Base-by-base conservation (phyloP, 768 basidiomycete genomes). In the Fibroporia radiculosa region DNA sequence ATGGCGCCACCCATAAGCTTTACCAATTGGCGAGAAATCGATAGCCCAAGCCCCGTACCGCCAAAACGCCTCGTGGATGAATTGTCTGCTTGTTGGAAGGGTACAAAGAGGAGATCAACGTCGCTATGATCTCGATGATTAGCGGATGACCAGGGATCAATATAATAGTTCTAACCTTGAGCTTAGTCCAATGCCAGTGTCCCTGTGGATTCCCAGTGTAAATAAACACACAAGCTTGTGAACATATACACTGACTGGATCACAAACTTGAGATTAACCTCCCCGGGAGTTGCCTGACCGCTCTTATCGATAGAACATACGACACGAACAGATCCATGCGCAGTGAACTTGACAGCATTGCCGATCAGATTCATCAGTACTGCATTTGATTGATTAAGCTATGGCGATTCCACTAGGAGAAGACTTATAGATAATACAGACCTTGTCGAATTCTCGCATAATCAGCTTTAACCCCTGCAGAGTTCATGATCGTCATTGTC, bases 21-120 rank as follows among this genome's bases (percentile, higher is more conserved):
- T 36, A 84, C 82, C 26, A 87, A 65, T 51, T 84, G 80, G 12
- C 81, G 73, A 6, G 82, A 84, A 51, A 87, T 87, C 5, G 80
- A 83, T 19, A 85, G 63, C 16, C 84, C 84, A 7, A 87, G 60
- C 8, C 84, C 84, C n/a, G 84, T 85, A 2, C 84, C 84, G 36
- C 84, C 84, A 55, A 83, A 86, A 6, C 78, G 72, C 22, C 84
- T 76, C 6, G 84, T 85, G 0, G 82, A 83, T 0, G 83, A 84
- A 50, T 82, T 84, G 66, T 85, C 84, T 8, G 82, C 83, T 62
- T 87, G 84, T 51, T 82, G 80, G 52, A 87, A 87, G 7, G 84
- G 84, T 16, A 80, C 75, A 51, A 85, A 87, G 3, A 87, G 62
- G 6, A 77, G 67, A 38, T 80, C 78, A 3, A 80, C 75, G 48